Evolutionary conservation across 78 protist genomes (phyloP).

Genomic region (Emiliania huxleyi): DNA sequence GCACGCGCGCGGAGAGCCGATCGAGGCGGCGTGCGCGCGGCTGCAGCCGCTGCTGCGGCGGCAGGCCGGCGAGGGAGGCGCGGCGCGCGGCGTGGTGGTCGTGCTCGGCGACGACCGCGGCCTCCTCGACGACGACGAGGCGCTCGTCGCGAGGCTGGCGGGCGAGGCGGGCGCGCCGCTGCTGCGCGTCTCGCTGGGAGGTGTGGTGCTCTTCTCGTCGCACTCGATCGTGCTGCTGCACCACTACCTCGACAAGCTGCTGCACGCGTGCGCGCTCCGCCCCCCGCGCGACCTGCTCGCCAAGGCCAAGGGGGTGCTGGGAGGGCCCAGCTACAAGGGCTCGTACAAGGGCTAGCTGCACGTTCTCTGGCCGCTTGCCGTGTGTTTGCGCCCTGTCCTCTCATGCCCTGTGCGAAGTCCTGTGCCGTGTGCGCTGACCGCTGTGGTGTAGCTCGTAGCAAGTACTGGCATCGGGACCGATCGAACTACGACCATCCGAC

Average conservation of each 20-base stretch:
- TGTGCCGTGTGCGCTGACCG: too few species aligned
- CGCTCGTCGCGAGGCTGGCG: not conserved
- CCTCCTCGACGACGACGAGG: not conserved
- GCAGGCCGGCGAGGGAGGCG: not conserved
- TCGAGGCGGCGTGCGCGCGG: not conserved
- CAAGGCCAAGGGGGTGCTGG: not conserved
- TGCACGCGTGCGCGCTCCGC: not conserved
- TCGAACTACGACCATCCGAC: too few species aligned
- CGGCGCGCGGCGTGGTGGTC: slow-evolving; percentile 11
- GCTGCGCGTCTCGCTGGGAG: not conserved
- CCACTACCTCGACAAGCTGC: not conserved
- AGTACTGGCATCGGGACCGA: too few species aligned
- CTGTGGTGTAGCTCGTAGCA: too few species aligned
- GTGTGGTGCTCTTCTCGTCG: not conserved
- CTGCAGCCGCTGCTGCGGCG: not conserved
- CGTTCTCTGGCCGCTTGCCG: too few species aligned
- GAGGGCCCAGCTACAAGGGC: too few species aligned
- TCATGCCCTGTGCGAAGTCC: too few species aligned
- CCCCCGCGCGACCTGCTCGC: not conserved
- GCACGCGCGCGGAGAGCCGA: not conserved
- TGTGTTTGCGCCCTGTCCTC: too few species aligned
- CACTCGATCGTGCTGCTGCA: not conserved
- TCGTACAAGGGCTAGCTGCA: too few species aligned
- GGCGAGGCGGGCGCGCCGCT: not conserved
- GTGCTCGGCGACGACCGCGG: slow-evolving; percentile 11